Evolutionary conservation across 768 basidiomycete species (phyloP), one percentile per base, ranked within the genome.

Genomic region (Russula dissimulans): DNA sequence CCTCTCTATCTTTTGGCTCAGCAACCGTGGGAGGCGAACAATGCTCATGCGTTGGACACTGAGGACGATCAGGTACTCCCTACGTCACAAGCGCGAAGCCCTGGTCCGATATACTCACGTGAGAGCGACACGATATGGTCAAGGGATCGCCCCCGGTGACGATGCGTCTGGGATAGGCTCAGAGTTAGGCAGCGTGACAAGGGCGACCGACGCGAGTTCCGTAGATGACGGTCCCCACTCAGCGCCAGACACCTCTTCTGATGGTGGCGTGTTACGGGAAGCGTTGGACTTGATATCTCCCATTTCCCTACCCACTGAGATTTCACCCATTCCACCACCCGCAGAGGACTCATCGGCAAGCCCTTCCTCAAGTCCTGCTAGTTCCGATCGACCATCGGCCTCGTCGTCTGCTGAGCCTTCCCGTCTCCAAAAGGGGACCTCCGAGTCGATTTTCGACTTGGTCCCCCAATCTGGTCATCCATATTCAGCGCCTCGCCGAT

Each of bases 1-100:
- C 14, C 68, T 86, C 7, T 74, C 87, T 4, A 79, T 83, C 3
- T 75, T 83, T 44, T 83, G 83, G 5, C 69, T 78, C 42, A 78
- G 80, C 38, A 87, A 86, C 64, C 76, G 80, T 46, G 70, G 78
- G 61, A 86, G 83, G 69, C 76, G 84, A 45, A 60, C 81, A n/a
- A 73, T 75, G 41, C 69, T 89, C 54, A 76, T 88, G 75, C 75
- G 79, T 32, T 90, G 86, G 80, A 70, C 87, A 38, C 69, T 71
- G 17, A 71, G 71, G 26, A 82, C 80, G 68, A 65, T 81, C 12
- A 75, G 75, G 18, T 69, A 66, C 44, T 72, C 81, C 14, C 67
- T 86, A 39, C 71, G 71, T 60, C 74, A 73, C 65, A 87, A 87
- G 71, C 75, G 73, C 59, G 67, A 66, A 6, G 78, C 82, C 58